phyloP scores from a whole-genome alignment of 2,329 filamentous ascomycete species.

The Pseudomassariella vexata region DNA sequence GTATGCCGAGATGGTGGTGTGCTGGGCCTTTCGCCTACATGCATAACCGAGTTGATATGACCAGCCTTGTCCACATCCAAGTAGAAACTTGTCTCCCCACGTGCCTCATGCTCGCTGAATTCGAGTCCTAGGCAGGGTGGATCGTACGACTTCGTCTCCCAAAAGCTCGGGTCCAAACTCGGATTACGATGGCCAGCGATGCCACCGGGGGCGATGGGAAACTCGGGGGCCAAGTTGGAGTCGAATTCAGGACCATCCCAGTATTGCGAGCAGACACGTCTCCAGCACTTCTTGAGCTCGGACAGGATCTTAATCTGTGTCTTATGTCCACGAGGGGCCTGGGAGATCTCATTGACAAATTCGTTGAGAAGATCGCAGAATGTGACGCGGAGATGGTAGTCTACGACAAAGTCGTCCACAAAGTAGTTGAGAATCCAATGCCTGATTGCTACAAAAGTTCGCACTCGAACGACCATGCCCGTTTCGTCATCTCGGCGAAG shows the following conservation, averaged over 20 bases:
- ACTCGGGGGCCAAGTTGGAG: constrained; percentile 53
- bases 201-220: constrained; percentile 72
- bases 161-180: constrained; percentile 47
- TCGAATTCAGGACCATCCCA: constrained; percentile 75
- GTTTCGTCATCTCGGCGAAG: constrained; percentile 73
- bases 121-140: constrained; percentile 37
- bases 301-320: constrained; percentile 77
- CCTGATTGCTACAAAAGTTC: constrained; percentile 88
- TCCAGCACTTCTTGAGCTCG: constrained; percentile 97
- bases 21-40: constrained; percentile 34
- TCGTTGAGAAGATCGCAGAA: constrained; percentile 81
- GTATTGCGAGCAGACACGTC: constrained; percentile 79
- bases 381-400: constrained; percentile 64
- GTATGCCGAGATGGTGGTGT: constrained; percentile 36
- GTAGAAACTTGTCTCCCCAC: constrained; percentile 34
- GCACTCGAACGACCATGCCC: constrained; percentile 89
- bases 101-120: constrained; percentile 18
- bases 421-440: constrained; percentile 99
- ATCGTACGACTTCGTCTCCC: constrained; percentile 38
- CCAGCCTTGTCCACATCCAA: constrained; percentile 40
- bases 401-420: constrained; percentile 81
- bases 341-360: constrained; percentile 50
- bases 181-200: constrained; percentile 56
- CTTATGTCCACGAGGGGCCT: constrained; percentile 37
- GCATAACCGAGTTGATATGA: constrained; percentile 40